phyloP scores from a whole-genome alignment of 179 eudicot genomes.

The Carnegiea gigantea region DNA sequence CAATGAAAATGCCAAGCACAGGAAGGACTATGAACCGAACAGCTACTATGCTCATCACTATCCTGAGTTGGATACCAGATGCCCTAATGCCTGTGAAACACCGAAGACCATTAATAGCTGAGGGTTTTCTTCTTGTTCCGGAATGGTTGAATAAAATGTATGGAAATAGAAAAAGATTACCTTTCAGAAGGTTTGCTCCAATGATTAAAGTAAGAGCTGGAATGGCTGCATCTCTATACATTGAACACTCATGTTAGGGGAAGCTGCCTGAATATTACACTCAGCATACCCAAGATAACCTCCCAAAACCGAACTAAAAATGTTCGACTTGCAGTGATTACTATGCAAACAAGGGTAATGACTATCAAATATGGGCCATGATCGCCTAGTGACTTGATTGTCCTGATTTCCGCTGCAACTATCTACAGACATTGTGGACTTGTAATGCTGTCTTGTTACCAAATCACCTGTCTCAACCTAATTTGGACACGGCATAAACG shows the following conservation, averaged over 20 bases:
- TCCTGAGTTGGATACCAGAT: conserved; percentile 27
- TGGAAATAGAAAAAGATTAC: conserved; percentile 16
- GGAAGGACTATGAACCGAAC: conserved; percentile 35
- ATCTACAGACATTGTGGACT: background rate
- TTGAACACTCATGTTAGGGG: background rate
- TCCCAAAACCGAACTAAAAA: background rate
- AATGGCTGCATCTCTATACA: conserved; percentile 30
- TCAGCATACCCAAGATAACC: conserved; percentile 55
- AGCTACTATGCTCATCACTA: conserved; percentile 30
- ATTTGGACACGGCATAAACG: background rate
- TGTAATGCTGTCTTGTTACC: background rate
- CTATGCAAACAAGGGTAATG: too few species aligned
- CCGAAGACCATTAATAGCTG: too few species aligned
- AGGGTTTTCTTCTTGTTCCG: background rate
- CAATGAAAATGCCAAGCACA: conserved; percentile 28
- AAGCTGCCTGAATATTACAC: conserved; percentile 38
- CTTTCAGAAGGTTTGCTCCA: conserved; percentile 38
- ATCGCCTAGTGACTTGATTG: background rate
- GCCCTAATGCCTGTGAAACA: conserved; percentile 27
- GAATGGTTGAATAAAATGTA: background rate
- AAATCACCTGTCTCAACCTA: background rate
- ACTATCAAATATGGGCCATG: background rate
- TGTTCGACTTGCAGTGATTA: too few species aligned
- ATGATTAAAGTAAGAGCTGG: conserved; percentile 34
- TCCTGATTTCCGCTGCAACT: background rate